phyloP scores from a whole-genome alignment of 768 basidiomycete genomes.

The Lactarius trivialis region DNA sequence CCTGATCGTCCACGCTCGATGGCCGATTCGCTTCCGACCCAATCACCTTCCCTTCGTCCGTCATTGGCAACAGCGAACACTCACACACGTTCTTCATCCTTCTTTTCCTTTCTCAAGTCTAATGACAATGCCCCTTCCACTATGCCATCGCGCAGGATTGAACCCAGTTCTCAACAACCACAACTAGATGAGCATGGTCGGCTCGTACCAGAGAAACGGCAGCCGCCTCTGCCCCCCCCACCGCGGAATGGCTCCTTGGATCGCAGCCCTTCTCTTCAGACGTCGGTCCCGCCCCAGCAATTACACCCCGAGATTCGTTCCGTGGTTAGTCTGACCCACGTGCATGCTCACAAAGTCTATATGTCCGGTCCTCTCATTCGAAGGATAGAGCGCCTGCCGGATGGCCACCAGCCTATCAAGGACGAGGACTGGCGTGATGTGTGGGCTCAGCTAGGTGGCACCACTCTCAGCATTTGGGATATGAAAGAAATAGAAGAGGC shows the following conservation, averaged over 20 bases:
- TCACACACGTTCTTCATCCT: conserved; percentile 55
- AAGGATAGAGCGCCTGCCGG: conserved; percentile 67
- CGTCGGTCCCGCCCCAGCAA: conserved; percentile 28
- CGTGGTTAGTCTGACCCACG: conserved; percentile 63
- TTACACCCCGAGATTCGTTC: conserved; percentile 81
- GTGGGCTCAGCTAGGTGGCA: conserved; percentile 87
- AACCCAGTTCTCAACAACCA: background rate
- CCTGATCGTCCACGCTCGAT: conserved; percentile 20
- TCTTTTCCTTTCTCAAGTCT: conserved; percentile 51
- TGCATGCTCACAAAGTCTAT: conserved; percentile 81
- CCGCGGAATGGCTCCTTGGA: background rate
- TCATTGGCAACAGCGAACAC: conserved; percentile 24
- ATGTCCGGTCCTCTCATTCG: conserved; percentile 80
- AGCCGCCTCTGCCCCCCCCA: background rate
- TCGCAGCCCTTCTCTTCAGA: conserved; percentile 2
- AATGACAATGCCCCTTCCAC: conserved; percentile 29
- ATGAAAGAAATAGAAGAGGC: conserved; percentile 86
- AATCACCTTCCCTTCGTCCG: conserved; percentile 12
- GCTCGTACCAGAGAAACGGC: background rate
- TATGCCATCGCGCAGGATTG: conserved; percentile 12
- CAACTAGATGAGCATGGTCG: conserved; percentile 15
- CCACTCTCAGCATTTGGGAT: conserved; percentile 87
- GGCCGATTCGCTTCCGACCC: background rate
- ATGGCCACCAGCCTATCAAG: conserved; percentile 61
- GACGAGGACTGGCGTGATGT: conserved; percentile 80